Evolutionary conservation across 2,329 filamentous ascomycete species (phyloP), one percentile per base, ranked within the genome.

Genomic region (Grosmannia huntii): DNA sequence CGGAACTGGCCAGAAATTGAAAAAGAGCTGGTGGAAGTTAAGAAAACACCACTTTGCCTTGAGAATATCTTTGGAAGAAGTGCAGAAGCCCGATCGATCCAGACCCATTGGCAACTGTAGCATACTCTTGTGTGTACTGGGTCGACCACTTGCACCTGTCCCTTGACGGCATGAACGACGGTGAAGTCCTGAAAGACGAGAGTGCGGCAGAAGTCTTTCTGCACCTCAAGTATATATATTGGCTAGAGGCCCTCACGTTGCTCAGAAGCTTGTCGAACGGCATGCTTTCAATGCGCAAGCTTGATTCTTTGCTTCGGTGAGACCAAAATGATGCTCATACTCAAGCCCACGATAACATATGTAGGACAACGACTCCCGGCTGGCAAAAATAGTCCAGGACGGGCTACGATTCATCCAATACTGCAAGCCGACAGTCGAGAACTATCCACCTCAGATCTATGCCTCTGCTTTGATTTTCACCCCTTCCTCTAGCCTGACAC

Each of bases 201-300:
- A 65, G 65, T 27, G 21, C 19, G 19, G 60, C 68, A 3, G 56
- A 68, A 56, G 21, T 25, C 3, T 76, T 76, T 60, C 59, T 75
- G 9, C 55, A 65, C 58, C 57, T 64, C n/a, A 67, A 71, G 23
- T 67, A 68, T 55, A 66, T 77, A 1, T 67, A 76, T 56, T 77
- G 72, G 73, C 63, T 78, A 2, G 73, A 77, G 58, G 68, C 71
- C 33, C 66, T 76, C 3, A 71, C 71, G 53, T 65, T 74, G 5
- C 60, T 72, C 19, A 52, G 57, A 11, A 60, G 63, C 46, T 61
- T 68, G 9, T 60, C 62, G 12, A 53, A 63, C 57, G 70, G 63
- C 2, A 55, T 69, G 5, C 21, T 61, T 19, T 57, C 64, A 9
- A 60, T 70, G 21, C 7, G 12, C 12, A 62, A 63, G 53, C 64